Evolutionary conservation across 2,329 filamentous ascomycete genomes (phyloP).

Genomic region (Diplodia intermedia): DNA sequence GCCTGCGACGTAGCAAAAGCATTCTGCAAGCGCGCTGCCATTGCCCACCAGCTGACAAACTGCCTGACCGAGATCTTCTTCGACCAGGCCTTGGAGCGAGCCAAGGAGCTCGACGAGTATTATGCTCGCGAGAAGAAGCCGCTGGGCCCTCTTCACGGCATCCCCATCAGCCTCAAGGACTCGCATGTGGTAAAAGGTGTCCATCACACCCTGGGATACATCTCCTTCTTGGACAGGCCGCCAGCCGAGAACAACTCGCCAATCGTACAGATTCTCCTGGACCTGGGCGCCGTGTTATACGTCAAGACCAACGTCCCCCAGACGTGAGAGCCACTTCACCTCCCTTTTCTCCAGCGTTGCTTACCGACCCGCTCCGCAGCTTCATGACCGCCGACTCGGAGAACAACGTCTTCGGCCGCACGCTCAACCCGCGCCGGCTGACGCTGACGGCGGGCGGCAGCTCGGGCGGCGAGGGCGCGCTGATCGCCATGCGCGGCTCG

Average conservation of each 20-base stretch:
- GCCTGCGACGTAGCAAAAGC: conserved; percentile 57
- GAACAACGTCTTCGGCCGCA: conserved; percentile 68
- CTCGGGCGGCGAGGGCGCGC: conserved; percentile 69
- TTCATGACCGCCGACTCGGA: conserved; percentile 60
- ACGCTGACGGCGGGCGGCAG: conserved; percentile 68
- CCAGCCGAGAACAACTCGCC: conserved; percentile 44
- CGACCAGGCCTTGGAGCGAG: conserved; percentile 49
- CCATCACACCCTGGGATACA: conserved; percentile 66
- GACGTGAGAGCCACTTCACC: conserved; percentile 42
- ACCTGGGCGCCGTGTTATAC: conserved; percentile 58
- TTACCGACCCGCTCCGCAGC: not conserved
- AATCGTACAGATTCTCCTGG: conserved; percentile 47
- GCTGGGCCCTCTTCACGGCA: conserved; percentile 60
- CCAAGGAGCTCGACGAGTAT: conserved; percentile 49
- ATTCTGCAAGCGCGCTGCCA: conserved; percentile 60
- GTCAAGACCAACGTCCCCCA: conserved; percentile 62
- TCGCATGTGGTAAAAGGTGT: conserved; percentile 66
- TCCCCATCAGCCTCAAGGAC: conserved; percentile 48
- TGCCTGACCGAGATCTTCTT: conserved; percentile 56
- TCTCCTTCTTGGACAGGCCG: conserved; percentile 48
- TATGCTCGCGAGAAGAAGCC: conserved; percentile 48
- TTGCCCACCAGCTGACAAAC: conserved; percentile 63
- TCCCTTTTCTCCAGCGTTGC: conserved; percentile 36
- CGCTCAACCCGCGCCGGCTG: conserved; percentile 68
- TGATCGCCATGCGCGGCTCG: conserved; percentile 65